phyloP scores from a whole-genome alignment of 176 grass and related monocot genomes.

The Echinochloa phyllopogon region DNA sequence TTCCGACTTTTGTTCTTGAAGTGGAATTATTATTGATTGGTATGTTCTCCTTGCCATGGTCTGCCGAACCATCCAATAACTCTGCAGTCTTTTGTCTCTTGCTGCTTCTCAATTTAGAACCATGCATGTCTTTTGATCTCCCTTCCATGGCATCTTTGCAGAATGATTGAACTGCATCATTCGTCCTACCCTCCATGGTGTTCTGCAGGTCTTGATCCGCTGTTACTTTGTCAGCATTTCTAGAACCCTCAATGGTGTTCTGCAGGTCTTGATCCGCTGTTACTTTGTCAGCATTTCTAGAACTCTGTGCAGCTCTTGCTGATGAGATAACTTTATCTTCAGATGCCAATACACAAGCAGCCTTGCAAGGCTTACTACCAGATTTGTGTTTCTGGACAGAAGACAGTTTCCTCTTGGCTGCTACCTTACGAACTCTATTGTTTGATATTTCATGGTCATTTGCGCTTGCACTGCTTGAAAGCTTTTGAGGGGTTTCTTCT shows the following conservation, averaged over 20 bases:
- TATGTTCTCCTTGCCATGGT: constrained; percentile 78
- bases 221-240: constrained; percentile 39
- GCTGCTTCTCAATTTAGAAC: constrained; percentile 24
- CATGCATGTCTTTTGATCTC: constrained; percentile 23
- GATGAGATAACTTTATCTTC: constrained; percentile 30
- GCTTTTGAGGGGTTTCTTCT: constrained; percentile 24
- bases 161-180: constrained; percentile 36
- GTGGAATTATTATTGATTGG: constrained; percentile 17
- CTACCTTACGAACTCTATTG: constrained; percentile 54
- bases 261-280: constrained; percentile 3
- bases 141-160: constrained; percentile 31
- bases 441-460: constrained; percentile 42
- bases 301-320: constrained; percentile 28
- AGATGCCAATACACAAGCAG: constrained; percentile 29
- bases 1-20: constrained; percentile 39
- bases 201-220: constrained; percentile 13
- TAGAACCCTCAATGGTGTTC: constrained; percentile 27
- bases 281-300: constrained; percentile 40
- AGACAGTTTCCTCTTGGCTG: constrained; percentile 77
- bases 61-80: constrained; percentile 25
- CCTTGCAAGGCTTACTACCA: constrained; percentile 35
- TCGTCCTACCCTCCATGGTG: neutral
- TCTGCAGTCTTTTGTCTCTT: constrained; percentile 51
- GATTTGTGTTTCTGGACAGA: constrained; percentile 33
- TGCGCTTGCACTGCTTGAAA: constrained; percentile 42